phyloP scores from a whole-genome alignment of 2,329 filamentous ascomycete species.

The Zymoseptoria ardabiliae region DNA sequence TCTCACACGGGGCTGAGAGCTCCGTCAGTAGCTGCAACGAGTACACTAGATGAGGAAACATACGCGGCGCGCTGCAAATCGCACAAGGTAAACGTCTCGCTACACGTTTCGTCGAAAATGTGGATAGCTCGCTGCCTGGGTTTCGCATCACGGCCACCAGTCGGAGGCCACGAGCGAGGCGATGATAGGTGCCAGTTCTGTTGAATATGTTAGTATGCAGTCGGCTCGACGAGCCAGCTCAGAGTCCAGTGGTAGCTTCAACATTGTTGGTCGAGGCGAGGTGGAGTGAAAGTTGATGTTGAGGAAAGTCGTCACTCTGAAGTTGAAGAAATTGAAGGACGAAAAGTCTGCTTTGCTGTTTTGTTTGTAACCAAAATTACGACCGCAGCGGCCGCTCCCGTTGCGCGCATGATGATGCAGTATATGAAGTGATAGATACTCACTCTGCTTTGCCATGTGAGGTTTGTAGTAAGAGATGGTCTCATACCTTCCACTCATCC shows the following conservation, averaged over 20 bases:
- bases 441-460: neutral
- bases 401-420: neutral
- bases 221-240: neutral
- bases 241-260: neutral
- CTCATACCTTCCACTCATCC: conserved; percentile 14
- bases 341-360: neutral
- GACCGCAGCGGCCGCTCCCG: neutral
- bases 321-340: neutral
- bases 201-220: neutral
- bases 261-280: neutral
- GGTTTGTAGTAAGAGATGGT: neutral
- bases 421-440: neutral
- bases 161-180: neutral
- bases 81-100: neutral
- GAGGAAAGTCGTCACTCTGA: neutral
- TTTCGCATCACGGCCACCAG: neutral
- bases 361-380: neutral
- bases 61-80: neutral
- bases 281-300: neutral
- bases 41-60: neutral
- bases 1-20: neutral
- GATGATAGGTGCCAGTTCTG: neutral
- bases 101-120: neutral
- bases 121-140: neutral
- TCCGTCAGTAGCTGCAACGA: neutral